Conservation (phyloP, 108 stramenopile genomes). For the Cyclotella sp. region DNA sequence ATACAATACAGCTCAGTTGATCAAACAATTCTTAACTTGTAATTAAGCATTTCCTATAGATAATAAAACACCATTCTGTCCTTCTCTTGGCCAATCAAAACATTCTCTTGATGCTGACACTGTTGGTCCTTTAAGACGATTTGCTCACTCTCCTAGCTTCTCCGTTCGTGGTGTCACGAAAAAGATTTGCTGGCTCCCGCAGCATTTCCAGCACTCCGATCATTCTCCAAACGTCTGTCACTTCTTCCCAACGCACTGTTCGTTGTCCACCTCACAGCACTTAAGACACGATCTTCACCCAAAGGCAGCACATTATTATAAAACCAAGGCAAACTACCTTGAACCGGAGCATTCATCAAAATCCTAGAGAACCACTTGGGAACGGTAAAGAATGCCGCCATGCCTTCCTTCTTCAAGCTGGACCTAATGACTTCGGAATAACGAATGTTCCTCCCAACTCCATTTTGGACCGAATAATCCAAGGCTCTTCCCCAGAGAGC, state of each 20-base stretch:
- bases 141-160: not conserved
- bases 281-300: slow-evolving; percentile 62
- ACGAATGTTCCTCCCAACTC: slow-evolving; percentile 43
- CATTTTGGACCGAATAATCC: slow-evolving; percentile 51
- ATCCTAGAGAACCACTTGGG: slow-evolving; percentile 79
- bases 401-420: slow-evolving; percentile 61
- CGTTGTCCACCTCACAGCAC: slow-evolving; percentile 19
- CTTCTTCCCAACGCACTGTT: not conserved
- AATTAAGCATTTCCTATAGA: too few species aligned
- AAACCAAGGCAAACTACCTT: slow-evolving; percentile 79
- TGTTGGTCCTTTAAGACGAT: too few species aligned
- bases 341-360: slow-evolving; percentile 82
- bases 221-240: not conserved
- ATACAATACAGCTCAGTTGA: too few species aligned
- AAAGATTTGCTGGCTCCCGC: not conserved
- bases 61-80: too few species aligned
- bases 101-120: too few species aligned
- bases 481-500: slow-evolving; percentile 76
- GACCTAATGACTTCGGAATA: slow-evolving; percentile 59
- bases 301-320: slow-evolving; percentile 83
- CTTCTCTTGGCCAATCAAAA: too few species aligned
- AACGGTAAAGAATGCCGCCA: slow-evolving; percentile 72
- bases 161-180: not conserved
- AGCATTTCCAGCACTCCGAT: not conserved
- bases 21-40: too few species aligned